Base-by-base conservation (phyloP, 2,329 filamentous ascomycete species). In the Sarocladiaceae sp. region DNA sequence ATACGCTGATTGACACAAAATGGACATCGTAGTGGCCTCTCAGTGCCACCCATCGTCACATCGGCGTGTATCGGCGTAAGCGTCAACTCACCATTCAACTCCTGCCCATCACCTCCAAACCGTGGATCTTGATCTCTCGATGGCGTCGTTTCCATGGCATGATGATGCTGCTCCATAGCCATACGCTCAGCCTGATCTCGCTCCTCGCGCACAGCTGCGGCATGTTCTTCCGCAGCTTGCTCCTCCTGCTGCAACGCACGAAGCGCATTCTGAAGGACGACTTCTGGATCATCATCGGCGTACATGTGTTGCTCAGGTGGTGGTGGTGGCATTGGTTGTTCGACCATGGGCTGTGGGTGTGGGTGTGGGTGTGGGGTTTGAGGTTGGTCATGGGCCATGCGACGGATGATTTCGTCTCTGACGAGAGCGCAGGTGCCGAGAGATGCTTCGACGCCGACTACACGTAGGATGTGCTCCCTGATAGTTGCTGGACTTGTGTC, bases 1-100 rank as follows among this genome's bases (percentile, higher is more conserved):
- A 83, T 81, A 5, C 80, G 72, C 58, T 81, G 77, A 57, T 83
- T 84, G 31, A 84, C 73, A 55, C 80, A 84, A 57, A 82, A 84
- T 1, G 80, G 80, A 56, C 80, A 84, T 17, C 80, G 71, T 25
- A 82, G 62, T 2, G 80, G 78, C 18, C 72, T 65, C 31, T 83
- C 76, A 28, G 70, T 68, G 5, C 66, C 64, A 3, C 74, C 69
- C 25, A 77, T 61, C 7, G 76, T 73, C 3, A 66, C 71, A 15
- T 74, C 74, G 15, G 76, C 74, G 25, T 78, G 73, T 46, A 82
- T 81, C 2, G 79, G 79, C 3, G 79, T 82, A 36, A 82, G 67
- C 3, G 72, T 79, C 29, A 82, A 67, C 31, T 79, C 74, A 3
- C 62, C 59, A 2, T 57, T 56, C 36, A 71, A 55, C 5, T 71